A percentile compares a stretch with the other conserved stretches of the same genome.
Evolutionary conservation across 306 rosid species (phyloP).

Genomic region (Dalbergia oliveri): DNA sequence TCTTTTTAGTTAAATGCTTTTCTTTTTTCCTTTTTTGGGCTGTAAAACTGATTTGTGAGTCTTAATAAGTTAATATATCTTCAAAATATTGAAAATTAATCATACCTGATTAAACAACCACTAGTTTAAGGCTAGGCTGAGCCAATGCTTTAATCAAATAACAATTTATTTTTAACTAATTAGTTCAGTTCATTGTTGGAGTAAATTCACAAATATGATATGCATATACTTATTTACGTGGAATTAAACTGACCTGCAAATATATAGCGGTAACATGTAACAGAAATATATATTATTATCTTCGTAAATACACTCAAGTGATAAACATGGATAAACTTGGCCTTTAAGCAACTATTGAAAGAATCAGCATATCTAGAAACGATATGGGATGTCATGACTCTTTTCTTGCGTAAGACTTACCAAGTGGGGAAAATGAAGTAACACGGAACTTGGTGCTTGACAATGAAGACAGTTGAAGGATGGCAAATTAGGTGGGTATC

Average conservation of each 20-base stretch:
- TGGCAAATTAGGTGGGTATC: constrained; percentile 33
- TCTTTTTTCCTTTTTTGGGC: neutral
- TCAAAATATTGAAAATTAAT: neutral
- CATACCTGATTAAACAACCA: neutral
- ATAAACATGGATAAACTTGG: constrained; percentile 29
- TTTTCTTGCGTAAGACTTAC: constrained; percentile 19
- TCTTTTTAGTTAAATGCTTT: neutral
- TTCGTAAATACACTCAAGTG: constrained; percentile 21
- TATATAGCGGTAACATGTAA: neutral
- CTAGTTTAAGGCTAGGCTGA: neutral
- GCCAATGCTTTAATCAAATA: neutral
- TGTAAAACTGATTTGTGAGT: neutral
- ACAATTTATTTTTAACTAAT: neutral
- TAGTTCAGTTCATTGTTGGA: neutral
- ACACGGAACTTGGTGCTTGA: constrained; percentile 39
- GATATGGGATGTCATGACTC: constrained; percentile 8
- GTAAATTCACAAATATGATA: neutral
- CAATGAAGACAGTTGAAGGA: neutral
- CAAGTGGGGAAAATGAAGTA: constrained; percentile 32
- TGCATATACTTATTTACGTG: neutral
- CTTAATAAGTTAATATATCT: neutral
- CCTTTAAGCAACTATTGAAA: constrained; percentile 20
- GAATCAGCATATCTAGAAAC: neutral
- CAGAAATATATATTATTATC: neutral
- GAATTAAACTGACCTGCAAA: neutral